Evolutionary conservation across 208 protist genomes (phyloP).

Genomic region (Angomonas ambiguus): DNA sequence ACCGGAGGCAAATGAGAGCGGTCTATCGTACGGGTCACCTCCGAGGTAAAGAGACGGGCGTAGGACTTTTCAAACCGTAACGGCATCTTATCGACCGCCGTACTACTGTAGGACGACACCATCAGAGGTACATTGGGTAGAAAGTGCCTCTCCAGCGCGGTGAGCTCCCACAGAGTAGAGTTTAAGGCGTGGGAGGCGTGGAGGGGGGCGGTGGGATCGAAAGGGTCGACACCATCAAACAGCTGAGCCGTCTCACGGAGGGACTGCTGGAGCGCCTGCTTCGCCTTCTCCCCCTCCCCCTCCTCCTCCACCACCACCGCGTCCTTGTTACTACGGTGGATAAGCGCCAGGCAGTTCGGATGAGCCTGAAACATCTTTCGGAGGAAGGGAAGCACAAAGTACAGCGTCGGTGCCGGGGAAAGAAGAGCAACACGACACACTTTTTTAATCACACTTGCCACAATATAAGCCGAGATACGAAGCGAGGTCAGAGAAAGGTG

Average conservation of each 20-base stretch:
- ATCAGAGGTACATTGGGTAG: conserved; percentile 80
- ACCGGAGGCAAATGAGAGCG: conserved; percentile 61
- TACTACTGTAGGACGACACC: conserved; percentile 74
- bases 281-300: not conserved
- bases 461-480: conserved; percentile 79
- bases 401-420: conserved; percentile 74
- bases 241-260: conserved; percentile 37
- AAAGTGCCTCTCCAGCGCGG: conserved; percentile 82
- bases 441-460: conserved; percentile 76
- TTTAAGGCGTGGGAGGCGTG: conserved; percentile 54
- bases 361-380: conserved; percentile 82
- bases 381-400: conserved; percentile 84
- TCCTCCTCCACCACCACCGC: conserved; percentile 43
- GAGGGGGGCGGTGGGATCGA: conserved; percentile 33
- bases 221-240: conserved; percentile 81
- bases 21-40: conserved; percentile 66
- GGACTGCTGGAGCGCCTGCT: not conserved
- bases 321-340: conserved; percentile 76
- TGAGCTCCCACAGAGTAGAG: conserved; percentile 88
- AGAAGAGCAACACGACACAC: conserved; percentile 56
- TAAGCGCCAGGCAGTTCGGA: conserved; percentile 82
- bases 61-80: conserved; percentile 85
- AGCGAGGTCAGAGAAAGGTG: conserved; percentile 80
- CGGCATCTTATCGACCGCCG: conserved; percentile 77
- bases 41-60: conserved; percentile 74